These are phyloP conservation scores for Botrytis deweyae DNA, from an alignment of 2,329 filamentous ascomycete species.

Conservation along the genomic window DNA sequence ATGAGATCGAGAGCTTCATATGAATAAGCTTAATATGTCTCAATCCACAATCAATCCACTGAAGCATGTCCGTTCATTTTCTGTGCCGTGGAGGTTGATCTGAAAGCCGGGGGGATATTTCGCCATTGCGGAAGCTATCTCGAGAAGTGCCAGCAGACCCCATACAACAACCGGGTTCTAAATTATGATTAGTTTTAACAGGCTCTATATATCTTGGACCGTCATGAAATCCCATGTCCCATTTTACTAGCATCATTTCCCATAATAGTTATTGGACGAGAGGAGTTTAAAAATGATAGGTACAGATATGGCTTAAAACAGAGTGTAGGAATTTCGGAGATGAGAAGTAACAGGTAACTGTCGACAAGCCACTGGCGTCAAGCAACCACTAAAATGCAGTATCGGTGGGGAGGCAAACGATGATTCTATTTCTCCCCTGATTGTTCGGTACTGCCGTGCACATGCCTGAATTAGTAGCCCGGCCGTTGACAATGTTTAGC, in stretches of 20 bases:
- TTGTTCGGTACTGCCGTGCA: constrained; percentile 16
- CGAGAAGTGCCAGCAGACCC: constrained; percentile 19
- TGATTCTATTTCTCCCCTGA: constrained; percentile 7
- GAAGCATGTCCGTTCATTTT: not conserved
- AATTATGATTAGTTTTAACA: constrained; percentile 8
- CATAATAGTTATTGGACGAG: constrained; percentile 3
- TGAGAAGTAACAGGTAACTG: constrained; percentile 26
- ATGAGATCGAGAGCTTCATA: constrained; percentile 13
- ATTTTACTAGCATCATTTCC: not conserved
- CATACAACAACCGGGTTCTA: constrained; percentile 3
- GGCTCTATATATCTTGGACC: not conserved
- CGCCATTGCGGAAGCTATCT: constrained; percentile 23
- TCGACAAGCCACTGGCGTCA: constrained; percentile 31
- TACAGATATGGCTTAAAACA: constrained; percentile 14
- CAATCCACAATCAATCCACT: constrained; percentile 10
- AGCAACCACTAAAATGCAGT: constrained; percentile 25
- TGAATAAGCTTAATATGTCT: constrained; percentile 21
- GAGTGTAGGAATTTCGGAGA: constrained; percentile 32
- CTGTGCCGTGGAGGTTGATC: constrained; percentile 17
- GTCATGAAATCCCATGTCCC: constrained; percentile 1
- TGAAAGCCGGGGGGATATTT: constrained; percentile 20
- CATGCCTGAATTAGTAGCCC: constrained; percentile 8
- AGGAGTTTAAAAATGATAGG: constrained; percentile 11
- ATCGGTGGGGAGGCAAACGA: constrained; percentile 25
- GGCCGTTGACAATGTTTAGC: constrained; percentile 4